Conservation (phyloP, 2,329 filamentous ascomycete species). For the Trichophyton rubrum region DNA sequence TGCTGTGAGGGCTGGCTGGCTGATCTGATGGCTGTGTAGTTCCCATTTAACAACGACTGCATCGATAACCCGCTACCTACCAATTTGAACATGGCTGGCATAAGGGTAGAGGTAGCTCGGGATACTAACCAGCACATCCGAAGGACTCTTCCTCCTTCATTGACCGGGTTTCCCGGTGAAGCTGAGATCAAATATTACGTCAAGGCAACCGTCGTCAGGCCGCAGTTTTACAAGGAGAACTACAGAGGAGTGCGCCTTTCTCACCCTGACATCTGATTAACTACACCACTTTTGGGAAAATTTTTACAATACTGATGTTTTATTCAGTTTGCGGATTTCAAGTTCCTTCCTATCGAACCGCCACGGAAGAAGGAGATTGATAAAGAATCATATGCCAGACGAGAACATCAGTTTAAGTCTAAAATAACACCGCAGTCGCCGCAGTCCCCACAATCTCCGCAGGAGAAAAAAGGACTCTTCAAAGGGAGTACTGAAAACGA, state of each 20-base stretch:
- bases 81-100: conserved; percentile 34
- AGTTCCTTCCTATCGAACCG: conserved; percentile 85
- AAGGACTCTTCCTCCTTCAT: conserved; percentile 73
- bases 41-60: conserved; percentile 41
- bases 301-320: conserved; percentile 9
- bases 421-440: not conserved
- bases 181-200: conserved; percentile 90
- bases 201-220: conserved; percentile 88
- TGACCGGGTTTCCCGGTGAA: conserved; percentile 73
- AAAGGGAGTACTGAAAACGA: conserved; percentile 27
- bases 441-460: conserved; percentile 14
- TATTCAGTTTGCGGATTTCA: conserved; percentile 47
- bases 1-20: not conserved
- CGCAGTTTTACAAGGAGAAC: conserved; percentile 81
- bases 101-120: conserved; percentile 35
- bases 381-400: conserved; percentile 73
- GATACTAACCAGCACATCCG: conserved; percentile 55
- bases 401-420: conserved; percentile 48
- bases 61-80: conserved; percentile 34
- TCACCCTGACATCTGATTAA: not conserved
- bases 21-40: conserved; percentile 18
- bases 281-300: not conserved
- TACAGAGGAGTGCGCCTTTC: conserved; percentile 43
- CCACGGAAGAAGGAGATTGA: conserved; percentile 55
- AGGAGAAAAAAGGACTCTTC: conserved; percentile 49